phyloP scores from a whole-genome alignment of 139 green algal genomes.

The Limnomonas spitsbergensis region DNA sequence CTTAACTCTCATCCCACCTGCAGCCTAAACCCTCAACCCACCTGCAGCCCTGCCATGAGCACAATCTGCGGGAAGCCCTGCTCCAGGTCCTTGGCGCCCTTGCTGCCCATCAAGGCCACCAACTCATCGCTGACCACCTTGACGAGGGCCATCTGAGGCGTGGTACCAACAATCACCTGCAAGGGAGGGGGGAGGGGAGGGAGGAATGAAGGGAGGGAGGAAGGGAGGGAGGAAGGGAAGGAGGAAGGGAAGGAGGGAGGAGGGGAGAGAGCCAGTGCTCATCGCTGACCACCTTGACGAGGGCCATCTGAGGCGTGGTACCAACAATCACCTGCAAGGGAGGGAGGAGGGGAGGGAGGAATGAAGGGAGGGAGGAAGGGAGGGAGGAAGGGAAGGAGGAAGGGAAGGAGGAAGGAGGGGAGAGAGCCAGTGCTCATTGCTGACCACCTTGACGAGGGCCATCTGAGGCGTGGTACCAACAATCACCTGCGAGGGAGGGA shows the following conservation, averaged over 20 bases:
- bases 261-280: slow-evolving; percentile 40
- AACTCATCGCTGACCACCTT: slow-evolving; percentile 94
- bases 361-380: not conserved
- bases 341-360: too few species aligned
- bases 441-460: slow-evolving; percentile 93
- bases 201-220: not conserved
- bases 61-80: slow-evolving; percentile 52
- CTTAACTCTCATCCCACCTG: too few species aligned
- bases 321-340: slow-evolving; percentile 70
- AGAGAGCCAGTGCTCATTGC: slow-evolving; percentile 61
- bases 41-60: slow-evolving; percentile 16
- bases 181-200: too few species aligned
- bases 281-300: slow-evolving; percentile 93
- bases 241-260: not conserved
- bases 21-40: too few species aligned
- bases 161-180: slow-evolving; percentile 81
- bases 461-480: slow-evolving; percentile 86
- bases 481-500: slow-evolving; percentile 58
- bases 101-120: slow-evolving; percentile 85
- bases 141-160: slow-evolving; percentile 88
- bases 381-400: not conserved
- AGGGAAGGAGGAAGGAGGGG: not conserved
- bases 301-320: slow-evolving; percentile 86
- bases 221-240: not conserved
- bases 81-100: slow-evolving; percentile 64